These are phyloP conservation scores for Schizophyllum amplum DNA, from an alignment of 1,284 basidiomycete species.

Conservation along the genomic window DNA sequence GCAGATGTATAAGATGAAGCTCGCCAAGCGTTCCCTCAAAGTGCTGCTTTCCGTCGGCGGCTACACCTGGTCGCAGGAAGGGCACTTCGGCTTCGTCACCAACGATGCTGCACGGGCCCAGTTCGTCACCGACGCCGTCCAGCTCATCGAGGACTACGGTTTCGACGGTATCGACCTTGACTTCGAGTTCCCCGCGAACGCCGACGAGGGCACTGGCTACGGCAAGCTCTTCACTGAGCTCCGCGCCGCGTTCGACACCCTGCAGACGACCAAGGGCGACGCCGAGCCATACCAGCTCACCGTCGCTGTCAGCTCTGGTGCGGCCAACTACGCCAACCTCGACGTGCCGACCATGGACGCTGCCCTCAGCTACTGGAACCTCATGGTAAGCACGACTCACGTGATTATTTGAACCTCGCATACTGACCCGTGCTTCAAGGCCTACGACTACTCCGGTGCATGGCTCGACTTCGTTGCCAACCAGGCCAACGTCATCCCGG, in stretches of 20 bases:
- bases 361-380: conserved; percentile 79
- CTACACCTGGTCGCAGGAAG: conserved; percentile 61
- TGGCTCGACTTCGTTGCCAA: conserved; percentile 66
- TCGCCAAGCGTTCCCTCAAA: conserved; percentile 68
- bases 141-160: conserved; percentile 78
- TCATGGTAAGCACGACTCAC: conserved; percentile 62
- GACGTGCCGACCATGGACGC: conserved; percentile 29
- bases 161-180: conserved; percentile 56
- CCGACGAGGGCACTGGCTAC: conserved; percentile 48
- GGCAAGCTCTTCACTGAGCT: conserved; percentile 50
- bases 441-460: conserved; percentile 72
- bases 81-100: conserved; percentile 60
- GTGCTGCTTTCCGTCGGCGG: conserved; percentile 75
- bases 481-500: conserved; percentile 78
- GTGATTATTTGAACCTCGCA: background rate
- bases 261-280: conserved; percentile 51
- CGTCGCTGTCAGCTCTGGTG: conserved; percentile 57
- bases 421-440: conserved; percentile 30
- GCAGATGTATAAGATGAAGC: conserved; percentile 71
- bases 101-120: conserved; percentile 44
- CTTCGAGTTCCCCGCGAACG: conserved; percentile 31
- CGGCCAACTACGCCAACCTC: conserved; percentile 58
- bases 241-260: conserved; percentile 46
- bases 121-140: conserved; percentile 69
- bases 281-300: conserved; percentile 49